Conservation (phyloP, 768 basidiomycete species). For the Rhizopogon vesiculosus region DNA sequence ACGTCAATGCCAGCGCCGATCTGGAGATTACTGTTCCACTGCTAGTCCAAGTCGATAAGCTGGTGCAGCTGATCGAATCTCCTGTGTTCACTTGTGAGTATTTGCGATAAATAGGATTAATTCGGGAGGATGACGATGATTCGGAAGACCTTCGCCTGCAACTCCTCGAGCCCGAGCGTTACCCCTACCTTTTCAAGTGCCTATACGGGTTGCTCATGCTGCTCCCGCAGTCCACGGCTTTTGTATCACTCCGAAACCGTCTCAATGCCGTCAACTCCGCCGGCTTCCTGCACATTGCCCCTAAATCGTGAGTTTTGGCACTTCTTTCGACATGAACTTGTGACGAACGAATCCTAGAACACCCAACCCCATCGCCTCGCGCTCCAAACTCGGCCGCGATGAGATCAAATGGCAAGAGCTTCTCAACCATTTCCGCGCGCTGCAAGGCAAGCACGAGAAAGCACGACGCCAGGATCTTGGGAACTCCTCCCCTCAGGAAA, state of each 20-base stretch:
- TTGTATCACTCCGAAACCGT: constrained; percentile 89
- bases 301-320: constrained; percentile 61
- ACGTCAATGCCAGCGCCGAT: constrained; percentile 62
- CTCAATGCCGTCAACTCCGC: constrained; percentile 93
- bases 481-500: constrained; percentile 8
- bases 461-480: constrained; percentile 75
- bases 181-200: constrained; percentile 96
- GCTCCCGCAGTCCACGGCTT: constrained; percentile 94
- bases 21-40: constrained; percentile 94
- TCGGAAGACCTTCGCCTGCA: constrained; percentile 78
- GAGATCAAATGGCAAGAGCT: constrained; percentile 99
- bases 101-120: not conserved
- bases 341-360: constrained; percentile 23
- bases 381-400: constrained; percentile 76
- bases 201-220: constrained; percentile 97
- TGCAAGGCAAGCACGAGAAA: constrained; percentile 91
- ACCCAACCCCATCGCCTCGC: constrained; percentile 37
- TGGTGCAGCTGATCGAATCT: constrained; percentile 96
- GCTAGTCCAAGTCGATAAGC: constrained; percentile 94
- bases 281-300: constrained; percentile 87
- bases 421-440: constrained; percentile 83
- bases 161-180: constrained; percentile 92
- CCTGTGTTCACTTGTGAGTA: constrained; percentile 93
- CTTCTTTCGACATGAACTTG: not conserved
- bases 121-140: constrained; percentile 1